Base-by-base conservation (phyloP, 768 basidiomycete species). In the Leccinum variicolor region DNA sequence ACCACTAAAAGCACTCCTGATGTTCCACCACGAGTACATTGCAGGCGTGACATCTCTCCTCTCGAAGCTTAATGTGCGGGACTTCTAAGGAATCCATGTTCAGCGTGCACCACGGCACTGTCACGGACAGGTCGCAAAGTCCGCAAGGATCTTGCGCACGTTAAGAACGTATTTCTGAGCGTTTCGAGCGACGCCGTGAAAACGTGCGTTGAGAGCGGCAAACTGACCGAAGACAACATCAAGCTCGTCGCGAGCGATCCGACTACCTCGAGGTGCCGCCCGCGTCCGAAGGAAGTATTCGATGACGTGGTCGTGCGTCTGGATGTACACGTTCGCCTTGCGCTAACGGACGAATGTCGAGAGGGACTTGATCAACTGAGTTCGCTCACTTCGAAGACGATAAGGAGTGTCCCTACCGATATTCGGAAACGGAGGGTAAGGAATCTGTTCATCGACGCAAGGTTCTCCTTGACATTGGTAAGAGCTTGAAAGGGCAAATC, bases 71-170 rank as follows among this genome's bases (percentile, higher is more conserved):
- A 98, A 99, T 74, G 86, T 98, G 57, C 91, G 93, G 91, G 80
- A 94, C 88, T 54, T 89, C 89, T 2, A 90, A 97, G 69, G 97
- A 98, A 73, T 75, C 79, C 10, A 73, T 82, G 29, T 92, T 93
- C 33, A 93, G 95, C 21, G 89, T 98, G 63, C 85, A 84, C 60
- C 98, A 98, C 80, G 85, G 84, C 55, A 95, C 88, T 4, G 86
- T 88, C 29, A 96, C 97, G 11, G 97, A 99, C 75, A 98, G 94
- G 96, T 51, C 85, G 85, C 66, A 98, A 97, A 75, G 79, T 98
- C 51, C 85, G 95, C 62, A 97, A 92, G 69, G 93, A 98, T 71
- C 75, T 98, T 34, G 86, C 77, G n/a, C 89, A 89, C 31, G 94
- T 99, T 64, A 89, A 92, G 78, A 91, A 86, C 54, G 92, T 85